Conservation (phyloP, 1,284 basidiomycete species). For the Gastroboletus turbinatus region DNA sequence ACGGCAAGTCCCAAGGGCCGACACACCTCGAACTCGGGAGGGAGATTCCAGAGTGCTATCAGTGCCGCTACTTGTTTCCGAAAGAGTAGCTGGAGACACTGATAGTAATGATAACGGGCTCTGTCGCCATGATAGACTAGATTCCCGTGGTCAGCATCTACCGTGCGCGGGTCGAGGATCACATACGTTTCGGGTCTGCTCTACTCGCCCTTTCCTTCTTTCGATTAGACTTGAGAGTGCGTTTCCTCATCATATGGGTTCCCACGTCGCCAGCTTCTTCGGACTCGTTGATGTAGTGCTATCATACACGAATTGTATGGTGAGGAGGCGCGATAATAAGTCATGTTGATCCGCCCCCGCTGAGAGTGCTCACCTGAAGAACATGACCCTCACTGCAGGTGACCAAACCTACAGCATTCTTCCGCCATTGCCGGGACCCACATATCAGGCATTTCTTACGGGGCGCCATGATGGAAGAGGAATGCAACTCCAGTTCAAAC, state of each 20-base stretch:
- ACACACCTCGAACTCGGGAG: constrained; percentile 76
- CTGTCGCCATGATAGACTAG: constrained; percentile 80
- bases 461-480: constrained; percentile 45
- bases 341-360: background rate
- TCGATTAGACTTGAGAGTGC: constrained; percentile 54
- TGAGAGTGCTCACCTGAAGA: constrained; percentile 53
- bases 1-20: background rate
- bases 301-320: background rate
- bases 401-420: constrained; percentile 69
- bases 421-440: constrained; percentile 77
- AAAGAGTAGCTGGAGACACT: constrained; percentile 78
- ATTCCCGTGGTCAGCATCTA: constrained; percentile 3
- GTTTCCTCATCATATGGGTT: constrained; percentile 59
- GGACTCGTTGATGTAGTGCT: constrained; percentile 77
- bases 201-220: constrained; percentile 48
- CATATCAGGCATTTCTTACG: constrained; percentile 64
- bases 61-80: constrained; percentile 74
- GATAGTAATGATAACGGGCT: constrained; percentile 75
- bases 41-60: constrained; percentile 65
- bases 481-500: background rate
- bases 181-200: constrained; percentile 58
- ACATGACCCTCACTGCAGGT: constrained; percentile 80
- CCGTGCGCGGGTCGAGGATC: background rate
- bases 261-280: constrained; percentile 59
- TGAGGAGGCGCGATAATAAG: background rate